A percentile compares a stretch with the other conserved stretches of the same genome.
Conservation (phyloP, 139 green algal species). For the Volvox africanus region DNA sequence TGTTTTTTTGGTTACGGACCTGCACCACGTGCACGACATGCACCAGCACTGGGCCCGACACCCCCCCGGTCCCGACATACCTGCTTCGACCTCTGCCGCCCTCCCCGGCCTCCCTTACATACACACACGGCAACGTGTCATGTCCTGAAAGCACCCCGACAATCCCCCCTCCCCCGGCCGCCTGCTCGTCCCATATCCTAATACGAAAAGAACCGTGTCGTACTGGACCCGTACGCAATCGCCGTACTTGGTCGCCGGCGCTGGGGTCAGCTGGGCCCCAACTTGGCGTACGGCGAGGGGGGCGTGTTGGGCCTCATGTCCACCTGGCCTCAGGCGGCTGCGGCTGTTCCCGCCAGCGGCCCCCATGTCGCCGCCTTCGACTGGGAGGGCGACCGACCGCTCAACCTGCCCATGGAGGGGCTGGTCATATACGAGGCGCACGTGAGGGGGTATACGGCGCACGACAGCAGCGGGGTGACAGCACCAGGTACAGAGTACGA, state of each 20-base stretch:
- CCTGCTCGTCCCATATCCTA: background rate
- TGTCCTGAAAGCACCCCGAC: too few species aligned
- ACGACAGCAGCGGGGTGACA: slow-evolving; percentile 71
- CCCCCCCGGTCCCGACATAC: too few species aligned
- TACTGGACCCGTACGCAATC: slow-evolving; percentile 95
- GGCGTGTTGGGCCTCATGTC: slow-evolving; percentile 71
- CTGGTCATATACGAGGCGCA: slow-evolving; percentile 98
- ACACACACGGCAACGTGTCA: too few species aligned
- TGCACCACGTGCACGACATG: too few species aligned
- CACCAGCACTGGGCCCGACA: too few species aligned
- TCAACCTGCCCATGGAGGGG: slow-evolving; percentile 87
- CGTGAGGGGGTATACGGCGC: slow-evolving; percentile 94
- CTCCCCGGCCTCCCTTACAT: background rate
- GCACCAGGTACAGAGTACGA: slow-evolving; percentile 61
- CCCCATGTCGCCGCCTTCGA: slow-evolving; percentile 74
- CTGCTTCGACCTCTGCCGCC: background rate
- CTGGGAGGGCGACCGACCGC: slow-evolving; percentile 88
- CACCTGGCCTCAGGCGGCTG: slow-evolving; percentile 85
- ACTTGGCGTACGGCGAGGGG: slow-evolving; percentile 69
- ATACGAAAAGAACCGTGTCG: slow-evolving; percentile 54
- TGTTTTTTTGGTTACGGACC: too few species aligned
- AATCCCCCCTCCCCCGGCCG: background rate
- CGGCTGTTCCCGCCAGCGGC: slow-evolving; percentile 4
- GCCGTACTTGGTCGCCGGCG: slow-evolving; percentile 76
- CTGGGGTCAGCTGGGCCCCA: slow-evolving; percentile 84